phyloP scores from a whole-genome alignment of 768 basidiomycete genomes.

The Rossbeevera mucosa region DNA sequence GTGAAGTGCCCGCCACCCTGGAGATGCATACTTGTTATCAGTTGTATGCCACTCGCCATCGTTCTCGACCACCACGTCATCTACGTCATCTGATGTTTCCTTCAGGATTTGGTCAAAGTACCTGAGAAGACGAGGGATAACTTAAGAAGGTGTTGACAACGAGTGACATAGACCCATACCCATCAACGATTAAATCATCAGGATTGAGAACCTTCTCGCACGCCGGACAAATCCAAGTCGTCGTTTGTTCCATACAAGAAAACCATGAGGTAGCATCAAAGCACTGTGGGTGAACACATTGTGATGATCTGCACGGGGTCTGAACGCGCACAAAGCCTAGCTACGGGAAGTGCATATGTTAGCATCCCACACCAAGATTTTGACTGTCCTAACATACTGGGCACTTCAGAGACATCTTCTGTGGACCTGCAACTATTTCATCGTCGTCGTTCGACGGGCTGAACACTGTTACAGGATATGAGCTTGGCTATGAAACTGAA shows the following conservation, averaged over 20 bases:
- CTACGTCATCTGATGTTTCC: slow-evolving; percentile 69
- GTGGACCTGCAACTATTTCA: slow-evolving; percentile 85
- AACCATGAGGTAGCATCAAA: slow-evolving; percentile 96
- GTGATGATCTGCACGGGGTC: slow-evolving; percentile 80
- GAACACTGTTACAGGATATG: slow-evolving; percentile 44
- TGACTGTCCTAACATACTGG: slow-evolving; percentile 55
- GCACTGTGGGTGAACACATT: slow-evolving; percentile 88
- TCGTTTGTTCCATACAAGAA: slow-evolving; percentile 92
- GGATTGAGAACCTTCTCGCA: slow-evolving; percentile 77
- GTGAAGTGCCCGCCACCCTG: slow-evolving; percentile 61
- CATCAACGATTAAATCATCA: slow-evolving; percentile 87
- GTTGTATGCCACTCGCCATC: slow-evolving; percentile 95
- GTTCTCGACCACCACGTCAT: slow-evolving; percentile 91
- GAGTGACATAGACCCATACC: slow-evolving; percentile 44
- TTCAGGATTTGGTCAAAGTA: slow-evolving; percentile 86
- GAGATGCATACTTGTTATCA: slow-evolving; percentile 79
- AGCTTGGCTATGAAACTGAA: not conserved
- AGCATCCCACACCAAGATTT: not conserved
- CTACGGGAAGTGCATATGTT: slow-evolving; percentile 32
- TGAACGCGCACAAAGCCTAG: slow-evolving; percentile 83
- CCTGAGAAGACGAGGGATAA: slow-evolving; percentile 35
- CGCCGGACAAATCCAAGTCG: slow-evolving; percentile 92
- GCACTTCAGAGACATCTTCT: slow-evolving; percentile 89
- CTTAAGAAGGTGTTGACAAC: not conserved
- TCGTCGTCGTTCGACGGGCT: slow-evolving; percentile 66